Percentiles rank a stretch among this genome's conserved stretches.
phyloP scores from a whole-genome alignment of 2,329 filamentous ascomycete genomes.

The Aspergillus hiratsukae region DNA sequence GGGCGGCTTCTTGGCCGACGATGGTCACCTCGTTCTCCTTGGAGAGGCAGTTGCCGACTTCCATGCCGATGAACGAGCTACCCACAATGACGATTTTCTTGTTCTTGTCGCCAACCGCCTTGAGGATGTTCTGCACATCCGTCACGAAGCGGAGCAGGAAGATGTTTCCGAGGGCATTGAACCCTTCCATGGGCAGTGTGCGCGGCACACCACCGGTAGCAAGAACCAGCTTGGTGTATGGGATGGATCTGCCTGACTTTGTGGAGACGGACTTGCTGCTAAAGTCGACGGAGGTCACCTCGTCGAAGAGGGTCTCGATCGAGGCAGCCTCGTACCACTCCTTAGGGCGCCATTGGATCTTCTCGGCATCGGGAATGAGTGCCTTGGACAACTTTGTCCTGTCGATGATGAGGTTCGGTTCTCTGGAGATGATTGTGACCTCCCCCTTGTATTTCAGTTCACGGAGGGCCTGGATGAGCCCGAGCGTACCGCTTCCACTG shows the following conservation, averaged over 20 bases:
- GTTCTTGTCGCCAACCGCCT: slow-evolving; percentile 70
- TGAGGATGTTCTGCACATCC: slow-evolving; percentile 72
- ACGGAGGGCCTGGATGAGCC: slow-evolving; percentile 75
- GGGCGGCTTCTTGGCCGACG: slow-evolving; percentile 80
- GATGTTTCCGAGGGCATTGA: slow-evolving; percentile 81
- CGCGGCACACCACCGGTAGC: slow-evolving; percentile 80
- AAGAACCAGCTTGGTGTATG: slow-evolving; percentile 84
- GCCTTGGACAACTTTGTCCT: slow-evolving; percentile 95
- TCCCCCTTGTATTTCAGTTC: slow-evolving; percentile 73
- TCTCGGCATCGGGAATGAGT: slow-evolving; percentile 72
- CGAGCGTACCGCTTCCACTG: slow-evolving; percentile 76
- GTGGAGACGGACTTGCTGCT: slow-evolving; percentile 68
- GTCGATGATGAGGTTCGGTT: slow-evolving; percentile 85
- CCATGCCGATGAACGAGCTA: slow-evolving; percentile 96
- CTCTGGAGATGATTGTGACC: slow-evolving; percentile 78
- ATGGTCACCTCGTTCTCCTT: slow-evolving; percentile 81
- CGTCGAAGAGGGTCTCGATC: slow-evolving; percentile 53
- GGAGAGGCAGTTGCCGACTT: slow-evolving; percentile 77
- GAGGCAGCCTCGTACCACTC: slow-evolving; percentile 68
- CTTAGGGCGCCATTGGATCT: slow-evolving; percentile 70
- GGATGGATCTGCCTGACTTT: slow-evolving; percentile 63
- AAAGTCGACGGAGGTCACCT: slow-evolving; percentile 74
- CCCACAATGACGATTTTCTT: slow-evolving; percentile 94
- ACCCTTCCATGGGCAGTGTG: slow-evolving; percentile 72
- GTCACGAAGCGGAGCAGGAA: slow-evolving; percentile 77